Conservation (phyloP, 2,329 filamentous ascomycete genomes). For the Diaporthe longicolla region DNA sequence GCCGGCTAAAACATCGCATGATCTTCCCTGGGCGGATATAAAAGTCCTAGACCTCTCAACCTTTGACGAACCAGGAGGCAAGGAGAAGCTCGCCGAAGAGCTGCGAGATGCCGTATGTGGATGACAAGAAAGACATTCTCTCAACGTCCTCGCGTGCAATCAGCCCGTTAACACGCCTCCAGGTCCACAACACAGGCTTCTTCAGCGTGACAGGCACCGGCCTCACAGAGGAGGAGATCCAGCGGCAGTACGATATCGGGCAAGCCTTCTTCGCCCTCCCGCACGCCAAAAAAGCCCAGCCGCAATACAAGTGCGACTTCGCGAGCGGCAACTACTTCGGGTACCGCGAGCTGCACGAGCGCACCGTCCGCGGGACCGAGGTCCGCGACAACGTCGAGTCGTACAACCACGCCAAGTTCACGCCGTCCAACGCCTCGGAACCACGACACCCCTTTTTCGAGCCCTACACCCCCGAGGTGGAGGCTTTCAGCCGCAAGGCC, state of each 20-base stretch:
- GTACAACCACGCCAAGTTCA: constrained; percentile 68
- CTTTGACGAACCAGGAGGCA: constrained; percentile 64
- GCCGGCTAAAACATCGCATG: constrained; percentile 48
- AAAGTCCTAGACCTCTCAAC: constrained; percentile 65
- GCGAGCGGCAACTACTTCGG: constrained; percentile 64
- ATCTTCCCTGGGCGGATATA: constrained; percentile 64
- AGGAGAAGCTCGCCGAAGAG: constrained; percentile 64
- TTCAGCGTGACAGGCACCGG: constrained; percentile 70
- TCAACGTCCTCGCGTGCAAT: constrained; percentile 37
- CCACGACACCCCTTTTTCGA: constrained; percentile 55
- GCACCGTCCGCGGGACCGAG: constrained; percentile 47
- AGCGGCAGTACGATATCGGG: constrained; percentile 67
- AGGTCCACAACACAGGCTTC: constrained; percentile 58
- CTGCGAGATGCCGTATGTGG: constrained; percentile 62
- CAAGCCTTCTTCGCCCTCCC: constrained; percentile 66
- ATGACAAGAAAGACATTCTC: not conserved
- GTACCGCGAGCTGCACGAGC: constrained; percentile 57
- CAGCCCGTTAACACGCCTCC: not conserved
- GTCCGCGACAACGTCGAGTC: constrained; percentile 66
- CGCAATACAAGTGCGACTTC: constrained; percentile 61
- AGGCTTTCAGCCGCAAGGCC: constrained; percentile 60
- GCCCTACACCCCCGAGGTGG: constrained; percentile 62
- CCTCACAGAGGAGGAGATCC: constrained; percentile 64
- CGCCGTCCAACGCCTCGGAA: constrained; percentile 53
- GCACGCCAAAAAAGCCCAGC: constrained; percentile 60